These are phyloP conservation scores for Lithospermum erythrorhizon DNA, from an alignment of 257 asterid species.

Conservation along the genomic window DNA sequence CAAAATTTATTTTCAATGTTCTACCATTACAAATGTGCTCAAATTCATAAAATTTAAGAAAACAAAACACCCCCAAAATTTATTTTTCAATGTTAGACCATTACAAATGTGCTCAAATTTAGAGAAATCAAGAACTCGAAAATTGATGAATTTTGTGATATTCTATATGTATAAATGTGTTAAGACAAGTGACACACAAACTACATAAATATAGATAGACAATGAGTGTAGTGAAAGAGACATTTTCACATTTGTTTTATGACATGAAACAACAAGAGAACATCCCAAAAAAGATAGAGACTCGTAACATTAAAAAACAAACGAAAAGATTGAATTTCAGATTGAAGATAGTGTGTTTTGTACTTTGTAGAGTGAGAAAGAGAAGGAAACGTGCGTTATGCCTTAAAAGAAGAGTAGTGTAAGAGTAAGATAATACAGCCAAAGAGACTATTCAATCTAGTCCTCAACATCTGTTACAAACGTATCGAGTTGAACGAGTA, in stretches of 20 bases:
- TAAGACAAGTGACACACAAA: not conserved
- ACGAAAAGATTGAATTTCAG: slow-evolving; percentile 50
- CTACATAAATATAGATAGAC: not conserved
- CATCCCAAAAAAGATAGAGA: not conserved
- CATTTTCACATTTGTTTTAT: not conserved
- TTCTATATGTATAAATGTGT: not conserved
- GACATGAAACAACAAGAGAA: not conserved
- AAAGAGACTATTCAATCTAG: too few relatives aligned
- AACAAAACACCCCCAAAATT: too few relatives aligned
- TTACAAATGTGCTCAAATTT: too few relatives aligned
- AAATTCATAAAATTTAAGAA: too few relatives aligned
- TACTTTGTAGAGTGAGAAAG: not conserved
- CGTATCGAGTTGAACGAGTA: too few relatives aligned
- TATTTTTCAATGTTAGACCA: too few relatives aligned
- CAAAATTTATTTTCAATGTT: not conserved
- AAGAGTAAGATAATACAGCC: too few relatives aligned
- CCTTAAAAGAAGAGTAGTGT: slow-evolving; percentile 14
- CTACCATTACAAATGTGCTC: too few relatives aligned
- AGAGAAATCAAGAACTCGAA: too few relatives aligned
- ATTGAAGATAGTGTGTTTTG: slow-evolving; percentile 4
- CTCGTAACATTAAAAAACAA: slow-evolving; percentile 9
- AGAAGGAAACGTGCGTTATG: slow-evolving; percentile 12
- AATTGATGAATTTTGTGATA: too few relatives aligned
- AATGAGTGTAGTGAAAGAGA: not conserved
- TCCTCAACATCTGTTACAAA: too few relatives aligned